A percentile compares a stretch with the other conserved stretches of the same genome.
These are phyloP conservation scores for Narthecium ossifragum DNA, from an alignment of 106 monocot species.

Conservation along the genomic window DNA sequence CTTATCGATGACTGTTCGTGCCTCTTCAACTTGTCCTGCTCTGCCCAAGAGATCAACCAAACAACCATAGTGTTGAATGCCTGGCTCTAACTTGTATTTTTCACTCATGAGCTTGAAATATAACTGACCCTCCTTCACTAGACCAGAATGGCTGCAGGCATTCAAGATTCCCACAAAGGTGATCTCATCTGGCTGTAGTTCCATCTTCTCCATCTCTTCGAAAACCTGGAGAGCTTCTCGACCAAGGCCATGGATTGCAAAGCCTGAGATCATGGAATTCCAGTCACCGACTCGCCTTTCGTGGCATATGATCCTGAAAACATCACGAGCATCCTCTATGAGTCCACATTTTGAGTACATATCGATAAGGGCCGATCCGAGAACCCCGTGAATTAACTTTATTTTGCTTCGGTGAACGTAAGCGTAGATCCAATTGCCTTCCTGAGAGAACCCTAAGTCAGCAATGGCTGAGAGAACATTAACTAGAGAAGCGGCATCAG, in stretches of 20 bases:
- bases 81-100: conserved; percentile 7
- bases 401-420: conserved; percentile 2
- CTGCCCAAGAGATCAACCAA: conserved; percentile 25
- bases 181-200: conserved; percentile 10
- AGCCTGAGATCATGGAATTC: conserved; percentile 26
- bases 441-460: conserved; percentile 9
- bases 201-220: conserved; percentile 11
- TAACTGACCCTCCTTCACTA: conserved; percentile 18
- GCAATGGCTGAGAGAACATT: conserved; percentile 14
- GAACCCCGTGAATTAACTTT: background rate
- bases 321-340: background rate
- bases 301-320: background rate
- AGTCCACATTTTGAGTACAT: conserved; percentile 11
- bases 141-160: conserved; percentile 24
- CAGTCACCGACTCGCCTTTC: conserved; percentile 8
- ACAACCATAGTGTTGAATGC: conserved; percentile 30
- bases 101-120: conserved; percentile 13
- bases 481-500: conserved; percentile 20
- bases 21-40: conserved; percentile 12
- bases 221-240: conserved; percentile 16
- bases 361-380: background rate
- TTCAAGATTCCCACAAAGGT: conserved; percentile 15
- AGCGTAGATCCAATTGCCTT: conserved; percentile 25
- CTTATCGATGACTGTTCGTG: conserved; percentile 11
- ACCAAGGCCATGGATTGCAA: conserved; percentile 26